A percentile compares a stretch with the other conserved stretches of the same genome.
Conservation (phyloP, 1,284 basidiomycete genomes). For the Microbotryum intermedium region DNA sequence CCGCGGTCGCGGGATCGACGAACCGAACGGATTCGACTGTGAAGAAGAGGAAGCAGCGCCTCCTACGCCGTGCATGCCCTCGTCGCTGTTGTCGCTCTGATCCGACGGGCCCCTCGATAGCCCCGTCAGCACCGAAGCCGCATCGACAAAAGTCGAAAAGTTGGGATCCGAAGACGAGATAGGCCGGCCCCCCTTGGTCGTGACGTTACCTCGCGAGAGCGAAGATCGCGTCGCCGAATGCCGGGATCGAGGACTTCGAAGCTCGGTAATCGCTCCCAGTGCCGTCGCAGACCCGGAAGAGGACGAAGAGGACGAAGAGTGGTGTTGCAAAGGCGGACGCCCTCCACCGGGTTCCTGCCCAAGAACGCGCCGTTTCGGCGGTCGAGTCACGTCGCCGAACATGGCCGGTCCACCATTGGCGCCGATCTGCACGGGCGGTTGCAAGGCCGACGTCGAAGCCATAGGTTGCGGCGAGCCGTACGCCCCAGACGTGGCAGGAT, state of each 20-base stretch:
- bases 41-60: constrained; percentile 3
- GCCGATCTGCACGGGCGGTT: neutral
- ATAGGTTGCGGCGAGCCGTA: neutral
- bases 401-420: neutral
- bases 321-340: neutral
- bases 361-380: neutral
- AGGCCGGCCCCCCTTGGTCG: neutral
- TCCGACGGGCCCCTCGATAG: constrained; percentile 23
- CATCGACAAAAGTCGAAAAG: constrained; percentile 29
- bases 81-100: constrained; percentile 8
- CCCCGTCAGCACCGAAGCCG: constrained; percentile 24
- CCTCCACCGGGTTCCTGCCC: too few relatives aligned
- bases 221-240: neutral
- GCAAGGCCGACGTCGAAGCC: neutral
- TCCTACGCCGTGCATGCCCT: constrained; percentile 2
- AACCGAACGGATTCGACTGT: neutral
- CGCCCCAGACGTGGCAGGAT: neutral
- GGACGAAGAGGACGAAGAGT: too few relatives aligned
- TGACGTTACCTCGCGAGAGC: neutral
- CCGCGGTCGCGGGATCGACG: constrained; percentile 6
- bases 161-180: constrained; percentile 21
- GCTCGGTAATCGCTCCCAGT: neutral
- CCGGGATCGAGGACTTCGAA: neutral
- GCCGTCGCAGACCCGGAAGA: neutral
- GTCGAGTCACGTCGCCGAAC: neutral